phyloP scores from a whole-genome alignment of 2,329 filamentous ascomycete species.

The Neonectria magnoliae region DNA sequence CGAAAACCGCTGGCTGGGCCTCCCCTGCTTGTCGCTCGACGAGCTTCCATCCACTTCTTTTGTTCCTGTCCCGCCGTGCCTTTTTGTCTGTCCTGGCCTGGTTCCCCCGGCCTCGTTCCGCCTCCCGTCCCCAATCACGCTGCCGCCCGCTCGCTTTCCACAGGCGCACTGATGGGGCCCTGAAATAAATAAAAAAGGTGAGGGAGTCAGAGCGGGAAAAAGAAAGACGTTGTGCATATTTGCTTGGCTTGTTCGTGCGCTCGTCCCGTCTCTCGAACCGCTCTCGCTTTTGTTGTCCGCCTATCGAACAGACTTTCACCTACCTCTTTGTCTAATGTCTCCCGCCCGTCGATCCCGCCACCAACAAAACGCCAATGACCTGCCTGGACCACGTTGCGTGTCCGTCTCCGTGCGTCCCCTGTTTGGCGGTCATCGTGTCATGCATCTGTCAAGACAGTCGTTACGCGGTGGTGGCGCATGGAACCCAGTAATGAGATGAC shows the following conservation, averaged over 20 bases:
- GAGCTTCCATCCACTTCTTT: slow-evolving; percentile 9
- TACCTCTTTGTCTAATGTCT: slow-evolving; percentile 2
- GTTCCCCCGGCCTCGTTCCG: slow-evolving; percentile 11
- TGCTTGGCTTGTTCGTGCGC: slow-evolving; percentile 23
- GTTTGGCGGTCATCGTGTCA: slow-evolving; percentile 14
- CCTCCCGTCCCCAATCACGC: slow-evolving; percentile 12
- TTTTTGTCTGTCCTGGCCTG: background rate
- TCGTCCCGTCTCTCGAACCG: slow-evolving; percentile 28
- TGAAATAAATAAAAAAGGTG: slow-evolving; percentile 22
- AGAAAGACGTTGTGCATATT: slow-evolving; percentile 3
- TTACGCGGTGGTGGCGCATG: slow-evolving; percentile 17
- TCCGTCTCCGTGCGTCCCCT: slow-evolving; percentile 20
- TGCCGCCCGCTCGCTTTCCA: slow-evolving; percentile 4
- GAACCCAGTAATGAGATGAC: slow-evolving; percentile 11
- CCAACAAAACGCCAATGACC: slow-evolving; percentile 19
- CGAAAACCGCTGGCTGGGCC: slow-evolving; percentile 26
- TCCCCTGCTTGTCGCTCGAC: slow-evolving; percentile 39
- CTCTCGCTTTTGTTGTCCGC: background rate
- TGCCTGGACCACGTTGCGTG: background rate
- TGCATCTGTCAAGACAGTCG: slow-evolving; percentile 23
- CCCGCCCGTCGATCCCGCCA: slow-evolving; percentile 35
- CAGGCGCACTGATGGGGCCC: slow-evolving; percentile 35
- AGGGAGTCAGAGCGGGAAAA: slow-evolving; percentile 8
- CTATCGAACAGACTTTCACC: background rate
- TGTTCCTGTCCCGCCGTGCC: slow-evolving; percentile 1